Conservation (phyloP, 371 early-diverging fungal genomes). For the Mortierella sp. region DNA sequence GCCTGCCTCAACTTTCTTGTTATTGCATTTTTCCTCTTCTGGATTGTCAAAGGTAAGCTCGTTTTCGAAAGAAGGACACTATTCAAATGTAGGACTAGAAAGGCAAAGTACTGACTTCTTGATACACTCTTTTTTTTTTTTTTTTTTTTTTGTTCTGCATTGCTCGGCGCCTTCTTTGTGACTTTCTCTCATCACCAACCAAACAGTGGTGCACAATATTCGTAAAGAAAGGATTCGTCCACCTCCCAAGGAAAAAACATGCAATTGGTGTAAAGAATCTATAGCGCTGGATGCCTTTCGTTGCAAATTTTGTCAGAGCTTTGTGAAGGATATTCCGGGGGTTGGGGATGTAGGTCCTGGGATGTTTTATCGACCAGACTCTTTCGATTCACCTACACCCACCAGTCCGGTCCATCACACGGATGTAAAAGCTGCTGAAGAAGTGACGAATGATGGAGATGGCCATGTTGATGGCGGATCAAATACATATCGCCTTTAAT, state of each 20-base stretch:
- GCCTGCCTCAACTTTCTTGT: constrained; percentile 36
- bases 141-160: no score
- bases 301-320: constrained; percentile 35
- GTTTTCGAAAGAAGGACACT: no score
- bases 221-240: constrained; percentile 29
- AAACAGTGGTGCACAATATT: constrained; percentile 28
- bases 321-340: constrained; percentile 39
- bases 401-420: no score
- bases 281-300: constrained; percentile 36
- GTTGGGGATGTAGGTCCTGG: constrained; percentile 28
- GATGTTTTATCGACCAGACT: constrained; percentile 15
- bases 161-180: background rate
- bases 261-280: constrained; percentile 32
- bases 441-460: no score
- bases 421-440: no score
- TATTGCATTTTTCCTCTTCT: constrained; percentile 41
- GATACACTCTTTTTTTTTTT: background rate
- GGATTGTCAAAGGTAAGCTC: constrained; percentile 40
- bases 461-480: no score
- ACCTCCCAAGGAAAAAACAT: constrained; percentile 32
- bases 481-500: no score
- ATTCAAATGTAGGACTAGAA: no score
- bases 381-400: no score
- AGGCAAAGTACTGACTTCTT: no score
- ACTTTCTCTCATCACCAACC: background rate